Evolutionary conservation across 148 eudicot genomes (phyloP), one percentile per base, ranked within the genome.

Genomic region (Chenopodium quinoa): DNA sequence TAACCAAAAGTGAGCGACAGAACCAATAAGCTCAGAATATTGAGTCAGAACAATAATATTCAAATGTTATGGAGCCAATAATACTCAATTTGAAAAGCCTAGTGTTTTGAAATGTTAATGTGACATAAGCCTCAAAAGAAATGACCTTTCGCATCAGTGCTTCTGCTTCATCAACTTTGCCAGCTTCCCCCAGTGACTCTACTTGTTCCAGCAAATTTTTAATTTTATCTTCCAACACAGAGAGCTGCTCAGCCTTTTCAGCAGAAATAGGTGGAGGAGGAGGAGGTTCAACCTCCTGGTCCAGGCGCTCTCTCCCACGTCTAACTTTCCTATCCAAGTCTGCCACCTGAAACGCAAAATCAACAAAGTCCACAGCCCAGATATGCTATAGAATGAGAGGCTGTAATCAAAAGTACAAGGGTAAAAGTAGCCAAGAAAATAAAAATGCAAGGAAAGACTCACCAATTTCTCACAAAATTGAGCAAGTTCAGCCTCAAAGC

Each of bases 141-240:
- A 23, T 60, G 72, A 96, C 99, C 98, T 93, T 96, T 86, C 94
- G 91, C 99, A 96, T 96, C 27, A 96, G 95, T 73, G 99, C 99
- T 86, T 96, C 99, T 83, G 98, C 99, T 89, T 96, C 99, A 90
- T 96, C 99, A 75, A 96, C 98, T 87, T 93, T 96, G 31, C 97
- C 99, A 83, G 85, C 97, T 91, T 96, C 98, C 75, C 99, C 99
- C 69, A 96, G 95, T 22, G 95, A 84, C 87, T 93, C 98, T 73
- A 91, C 99, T 85, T 94, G 97, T 82, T 96, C 99, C 76, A 93
- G 84, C 50, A 96, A 88, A 84, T 87, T 93, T 86, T 93, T 96
- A 56, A 96, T 96, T 82, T 94, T 94, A 78, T 91, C 95, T 84
- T 94, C 99, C 77, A 96, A 83, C 69, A 96, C 92, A 75, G 97